These are phyloP conservation scores for Polytrichum formosum DNA, from an alignment of 225 moss, liverwort and hornwort species.

Conservation along the genomic window DNA sequence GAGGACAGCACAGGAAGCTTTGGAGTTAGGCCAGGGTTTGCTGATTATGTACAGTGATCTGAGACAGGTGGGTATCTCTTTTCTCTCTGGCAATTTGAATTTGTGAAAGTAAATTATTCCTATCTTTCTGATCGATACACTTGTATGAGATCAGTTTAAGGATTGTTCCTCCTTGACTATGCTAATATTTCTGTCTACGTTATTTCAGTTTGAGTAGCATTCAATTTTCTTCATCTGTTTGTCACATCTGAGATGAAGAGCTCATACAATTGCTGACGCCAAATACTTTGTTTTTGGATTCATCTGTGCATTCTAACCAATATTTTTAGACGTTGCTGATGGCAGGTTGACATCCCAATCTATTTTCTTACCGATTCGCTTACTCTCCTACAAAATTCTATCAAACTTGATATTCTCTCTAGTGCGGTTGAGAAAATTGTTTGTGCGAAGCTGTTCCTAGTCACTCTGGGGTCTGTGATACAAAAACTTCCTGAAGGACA, in stretches of 20 bases:
- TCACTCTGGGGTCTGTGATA: constrained; percentile 59
- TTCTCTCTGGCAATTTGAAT: too few species aligned
- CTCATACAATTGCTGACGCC: too few species aligned
- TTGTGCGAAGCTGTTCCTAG: constrained; percentile 45
- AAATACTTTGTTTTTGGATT: too few species aligned
- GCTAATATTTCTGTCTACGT: too few species aligned
- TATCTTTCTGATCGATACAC: neutral
- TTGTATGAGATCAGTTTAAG: too few species aligned
- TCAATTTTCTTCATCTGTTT: too few species aligned
- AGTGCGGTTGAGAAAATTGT: constrained; percentile 42
- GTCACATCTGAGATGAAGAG: too few species aligned
- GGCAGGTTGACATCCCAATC: constrained; percentile 81
- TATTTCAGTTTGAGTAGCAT: too few species aligned
- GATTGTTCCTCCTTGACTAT: too few species aligned
- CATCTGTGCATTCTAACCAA: too few species aligned
- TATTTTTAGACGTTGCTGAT: constrained; percentile 3
- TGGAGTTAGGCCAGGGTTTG: constrained; percentile 56
- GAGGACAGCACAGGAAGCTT: constrained; percentile 43
- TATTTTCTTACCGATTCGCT: constrained; percentile 63
- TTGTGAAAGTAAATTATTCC: too few species aligned
- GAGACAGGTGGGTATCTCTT: constrained; percentile 65
- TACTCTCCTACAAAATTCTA: constrained; percentile 35
- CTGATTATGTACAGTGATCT: constrained; percentile 83
- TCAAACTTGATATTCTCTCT: constrained; percentile 22
- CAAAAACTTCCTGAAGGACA: constrained; percentile 84